Evolutionary conservation across 768 basidiomycete genomes (phyloP).

Genomic region (Xerocomellus chrysenteron): DNA sequence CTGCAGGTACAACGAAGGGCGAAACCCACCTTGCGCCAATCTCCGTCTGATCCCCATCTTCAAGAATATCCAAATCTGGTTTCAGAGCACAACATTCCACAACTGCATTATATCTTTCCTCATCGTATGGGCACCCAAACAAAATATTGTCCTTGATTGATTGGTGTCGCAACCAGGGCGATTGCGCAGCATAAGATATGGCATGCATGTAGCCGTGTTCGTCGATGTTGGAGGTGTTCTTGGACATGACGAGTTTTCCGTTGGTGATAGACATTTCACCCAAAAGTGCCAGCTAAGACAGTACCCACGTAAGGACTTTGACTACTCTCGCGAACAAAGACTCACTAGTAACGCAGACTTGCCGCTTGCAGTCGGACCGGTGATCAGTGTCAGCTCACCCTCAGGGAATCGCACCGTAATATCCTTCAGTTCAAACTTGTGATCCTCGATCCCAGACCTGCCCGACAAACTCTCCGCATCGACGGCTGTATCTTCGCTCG

Average conservation of each 20-base stretch:
- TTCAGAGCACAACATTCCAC: conserved; percentile 82
- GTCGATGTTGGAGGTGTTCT: conserved; percentile 53
- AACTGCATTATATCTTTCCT: conserved; percentile 71
- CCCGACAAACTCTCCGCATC: conserved; percentile 20
- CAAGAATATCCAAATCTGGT: conserved; percentile 79
- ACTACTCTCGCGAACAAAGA: background rate
- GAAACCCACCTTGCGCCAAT: conserved; percentile 62
- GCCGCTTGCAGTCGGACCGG: conserved; percentile 48
- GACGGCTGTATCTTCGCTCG: conserved; percentile 4
- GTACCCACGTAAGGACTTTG: background rate
- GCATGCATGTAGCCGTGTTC: conserved; percentile 58
- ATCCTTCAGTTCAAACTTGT: conserved; percentile 43
- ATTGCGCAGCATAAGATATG: conserved; percentile 73
- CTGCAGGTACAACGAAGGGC: background rate
- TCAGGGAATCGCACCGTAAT: conserved; percentile 47
- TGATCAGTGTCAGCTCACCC: conserved; percentile 46
- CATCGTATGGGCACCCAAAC: conserved; percentile 69
- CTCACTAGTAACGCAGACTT: conserved; percentile 48
- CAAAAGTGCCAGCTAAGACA: conserved; percentile 32
- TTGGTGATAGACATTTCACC: conserved; percentile 39
- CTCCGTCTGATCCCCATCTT: conserved; percentile 84
- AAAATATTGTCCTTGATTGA: conserved; percentile 81
- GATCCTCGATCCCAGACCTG: conserved; percentile 22
- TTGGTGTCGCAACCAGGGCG: conserved; percentile 67
- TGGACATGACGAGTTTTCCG: conserved; percentile 44